Base-by-base conservation (phyloP, 306 rosid species). In the Dryas drummondii region DNA sequence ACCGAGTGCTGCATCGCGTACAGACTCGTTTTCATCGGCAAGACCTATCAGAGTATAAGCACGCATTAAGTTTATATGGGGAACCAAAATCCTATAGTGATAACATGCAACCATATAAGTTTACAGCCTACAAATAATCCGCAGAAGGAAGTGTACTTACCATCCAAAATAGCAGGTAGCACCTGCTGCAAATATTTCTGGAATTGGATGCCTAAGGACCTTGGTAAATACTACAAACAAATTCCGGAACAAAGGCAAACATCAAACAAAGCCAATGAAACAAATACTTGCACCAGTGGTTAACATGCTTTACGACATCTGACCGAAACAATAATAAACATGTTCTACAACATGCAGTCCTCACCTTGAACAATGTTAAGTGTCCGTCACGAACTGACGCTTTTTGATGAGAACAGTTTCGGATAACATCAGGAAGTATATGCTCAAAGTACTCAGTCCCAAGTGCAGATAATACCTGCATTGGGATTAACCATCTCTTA, bases 11-110 rank as follows among this genome's bases (percentile, higher is more conserved):
- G 96, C 97, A n/a, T 94, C 98, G 56, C 98, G 97, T 42, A 94
- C 98, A 65, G 97, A 94, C 84, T 94, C 98, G 75, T 94, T 94
- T 89, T 94, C 98, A 86, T 94, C 98, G 53, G 98, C 98, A 76
- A 91, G 98, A 78, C 98, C 97, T 94, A 62, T 26, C 87, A 22
- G 62, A 44, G 52, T 75, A 63, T 41, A 55, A 62, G 17, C 17
- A 22, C 10, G 51, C 41, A 77, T 27, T 17, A 37, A 64, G 40
- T 60, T 76, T 59, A 32, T 42, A 75, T 54, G 70, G 6, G 2
- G 70, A 14, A n/a, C 19, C 44, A 37, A 40, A 66, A 71, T 46
- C 70, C 41, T 32, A 44, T 52, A 8, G 37, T 13, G 44, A 6
- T 6, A 22, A 55, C 9, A 50, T 26, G 15, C 17, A 48, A 66